Evolutionary conservation across 495 filamentous ascomycete species (phyloP), one percentile per base, ranked within the genome.

Genomic region (Lasiosphaeria hispida): DNA sequence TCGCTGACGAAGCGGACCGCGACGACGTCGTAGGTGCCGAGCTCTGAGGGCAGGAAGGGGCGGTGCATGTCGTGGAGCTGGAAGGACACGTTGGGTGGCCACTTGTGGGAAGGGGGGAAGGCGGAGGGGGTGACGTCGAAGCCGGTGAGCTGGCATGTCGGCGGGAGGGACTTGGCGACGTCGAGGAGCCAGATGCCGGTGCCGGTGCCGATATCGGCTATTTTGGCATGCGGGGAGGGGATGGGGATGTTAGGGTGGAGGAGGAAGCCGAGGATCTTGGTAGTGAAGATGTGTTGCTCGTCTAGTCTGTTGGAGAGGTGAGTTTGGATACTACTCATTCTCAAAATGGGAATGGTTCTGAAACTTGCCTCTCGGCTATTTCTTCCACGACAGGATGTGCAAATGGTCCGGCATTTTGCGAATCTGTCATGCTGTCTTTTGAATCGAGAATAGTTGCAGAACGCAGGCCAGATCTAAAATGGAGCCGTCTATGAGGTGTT

Each of bases 1-100:
- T 69, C 66, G 49, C 62, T 67, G 47, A 73, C 61, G 44, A 76
- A 65, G 1, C 75, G 68, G 38, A 72, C 65, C 33, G 72, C 70
- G 14, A 77, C 70, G 13, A 79, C 42, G 42, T 77, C 75, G 58
- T 71, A 79, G 17, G 58, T 66, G 19, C 66, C 66, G 33, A 59
- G 7, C 15, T 75, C 54, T 2, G 67, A 57, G 3, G 53, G 56
- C 0, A 72, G 69, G 36, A 77, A 68, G 7, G 74, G 71, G 13
- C 48, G 40, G 30, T 65, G 61, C 54, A 76, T 67, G 57, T 77
- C 66, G 10, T 72, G 68, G 10, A 64, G 36, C 34, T 62, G 53
- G 40, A 79, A 58, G 0, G 64, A 44, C 3, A 77, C 62, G 42
- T 73, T 73, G 7, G 58, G 7, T 0, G 73, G 74, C 13, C 65